Base-by-base conservation (phyloP, 148 eudicot species). In the Linanthus parryae region DNA sequence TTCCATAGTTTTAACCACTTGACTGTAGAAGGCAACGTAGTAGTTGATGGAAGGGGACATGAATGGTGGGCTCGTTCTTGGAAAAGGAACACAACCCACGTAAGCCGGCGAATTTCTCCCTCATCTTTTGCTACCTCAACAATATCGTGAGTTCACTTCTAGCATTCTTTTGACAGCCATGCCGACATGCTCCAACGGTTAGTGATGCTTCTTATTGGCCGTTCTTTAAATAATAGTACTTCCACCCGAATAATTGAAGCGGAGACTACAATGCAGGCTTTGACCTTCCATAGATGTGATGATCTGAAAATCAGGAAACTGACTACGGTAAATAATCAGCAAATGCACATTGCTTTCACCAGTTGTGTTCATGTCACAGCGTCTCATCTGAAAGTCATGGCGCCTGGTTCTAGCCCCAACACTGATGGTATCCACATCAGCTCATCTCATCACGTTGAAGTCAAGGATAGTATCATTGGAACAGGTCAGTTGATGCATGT, bases 371-470 rank as follows among this genome's bases (percentile, higher is more conserved):
- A 65, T 21, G 73, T 92, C 49, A 64, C 38, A 19, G 71, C 66
- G 31, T 74, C 79, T 14, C 57, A 57, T 56, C 43, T 88, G 37
- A 70, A 31, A 27, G 68, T 88, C 46, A 49, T 54, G 10, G 94
- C 99, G 19, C 95, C 96, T 34, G 69, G 61, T 43, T 64, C 59
- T 62, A 94, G 99, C 68, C 99, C 99, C 44, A 94, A 94, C 64
- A 94, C 99, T 0, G 99, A 94, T 72, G 99, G 96, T 49, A 76
- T 94, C 56, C 95, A 94, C 76, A 82, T 94, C 42, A 88, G 95
- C 64, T 63, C 76, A 21, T 81, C 91, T 28, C 62, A 64, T 54
- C 61, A 58, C 30, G 91, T 94, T 48, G 48, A 71, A 61, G 67
- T 94, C 54, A 67, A 52, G 61, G 38, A 78, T 61, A 73, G 64